Evolutionary conservation across 495 filamentous ascomycete species (phyloP).

Genomic region (Aspergillus wentii): DNA sequence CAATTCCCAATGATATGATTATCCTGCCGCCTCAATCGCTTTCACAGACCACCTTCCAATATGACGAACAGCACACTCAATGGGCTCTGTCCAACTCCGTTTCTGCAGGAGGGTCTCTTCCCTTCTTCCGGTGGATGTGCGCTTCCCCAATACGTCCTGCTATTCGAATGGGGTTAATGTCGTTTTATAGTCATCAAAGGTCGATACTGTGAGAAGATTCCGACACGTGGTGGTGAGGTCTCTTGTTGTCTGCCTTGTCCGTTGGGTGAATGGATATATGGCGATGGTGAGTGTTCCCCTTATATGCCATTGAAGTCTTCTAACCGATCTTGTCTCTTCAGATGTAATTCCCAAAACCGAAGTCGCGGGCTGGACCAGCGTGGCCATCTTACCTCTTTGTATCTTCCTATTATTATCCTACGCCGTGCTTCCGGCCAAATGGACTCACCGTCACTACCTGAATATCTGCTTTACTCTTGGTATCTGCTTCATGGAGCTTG

Average conservation of each 20-base stretch:
- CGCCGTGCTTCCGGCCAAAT: constrained; percentile 77
- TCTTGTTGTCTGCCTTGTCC: constrained; percentile 91
- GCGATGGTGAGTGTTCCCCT: constrained; percentile 50
- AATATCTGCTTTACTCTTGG: constrained; percentile 79
- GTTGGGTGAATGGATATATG: constrained; percentile 76
- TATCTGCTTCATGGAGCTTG: constrained; percentile 67
- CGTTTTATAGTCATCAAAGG: constrained; percentile 57
- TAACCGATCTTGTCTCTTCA: constrained; percentile 19
- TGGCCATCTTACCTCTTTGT: constrained; percentile 65
- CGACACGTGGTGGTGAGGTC: constrained; percentile 29
- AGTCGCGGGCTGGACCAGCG: constrained; percentile 73
- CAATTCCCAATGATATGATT: constrained; percentile 12
- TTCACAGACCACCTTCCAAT: neutral
- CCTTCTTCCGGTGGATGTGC: constrained; percentile 61
- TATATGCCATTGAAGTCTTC: neutral
- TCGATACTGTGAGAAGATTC: constrained; percentile 55
- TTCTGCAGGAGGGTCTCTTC: constrained; percentile 57
- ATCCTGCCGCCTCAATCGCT: constrained; percentile 5
- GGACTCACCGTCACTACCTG: constrained; percentile 87
- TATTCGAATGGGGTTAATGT: constrained; percentile 6
- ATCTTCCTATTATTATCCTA: constrained; percentile 80
- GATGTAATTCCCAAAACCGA: constrained; percentile 60
- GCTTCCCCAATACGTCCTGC: constrained; percentile 1
- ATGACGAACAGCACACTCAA: too few species aligned
- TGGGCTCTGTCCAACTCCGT: constrained; percentile 61